Percentiles rank a stretch among this genome's conserved stretches.
These are phyloP conservation scores for Limnanthes douglasii DNA, from an alignment of 345 rosid species.

Conservation along the genomic window DNA sequence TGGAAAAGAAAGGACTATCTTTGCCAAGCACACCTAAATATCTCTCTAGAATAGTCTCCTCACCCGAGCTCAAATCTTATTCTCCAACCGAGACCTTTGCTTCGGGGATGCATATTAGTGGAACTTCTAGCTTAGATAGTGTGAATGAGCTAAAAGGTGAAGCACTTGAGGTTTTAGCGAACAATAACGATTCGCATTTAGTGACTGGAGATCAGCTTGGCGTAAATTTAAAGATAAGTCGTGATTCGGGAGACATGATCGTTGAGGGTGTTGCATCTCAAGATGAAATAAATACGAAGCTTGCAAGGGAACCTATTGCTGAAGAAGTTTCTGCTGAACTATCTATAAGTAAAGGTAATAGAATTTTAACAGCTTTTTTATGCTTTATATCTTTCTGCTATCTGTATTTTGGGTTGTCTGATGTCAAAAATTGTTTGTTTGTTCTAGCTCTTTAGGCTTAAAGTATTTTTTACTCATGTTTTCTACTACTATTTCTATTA, in stretches of 20 bases:
- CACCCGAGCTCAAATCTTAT: constrained; percentile 37
- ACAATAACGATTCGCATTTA: not conserved
- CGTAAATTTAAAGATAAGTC: too few species aligned
- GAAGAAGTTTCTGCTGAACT: constrained; percentile 4
- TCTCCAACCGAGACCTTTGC: constrained; percentile 12
- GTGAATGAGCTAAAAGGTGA: constrained; percentile 13
- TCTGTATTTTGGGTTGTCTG: too few species aligned
- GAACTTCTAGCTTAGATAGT: constrained; percentile 7
- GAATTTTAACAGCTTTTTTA: too few species aligned
- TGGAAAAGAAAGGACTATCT: constrained; percentile 15
- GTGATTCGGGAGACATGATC: constrained; percentile 5
- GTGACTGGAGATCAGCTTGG: not conserved
- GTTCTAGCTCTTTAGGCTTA: too few species aligned
- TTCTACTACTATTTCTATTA: too few species aligned
- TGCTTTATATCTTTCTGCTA: too few species aligned
- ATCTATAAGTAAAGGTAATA: constrained; percentile 21
- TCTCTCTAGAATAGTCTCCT: constrained; percentile 46
- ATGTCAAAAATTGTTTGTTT: too few species aligned
- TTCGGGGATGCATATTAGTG: constrained; percentile 5
- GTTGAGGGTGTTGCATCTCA: constrained; percentile 4
- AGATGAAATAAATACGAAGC: constrained; percentile 2
- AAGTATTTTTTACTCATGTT: too few species aligned
- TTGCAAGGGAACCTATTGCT: constrained; percentile 1
- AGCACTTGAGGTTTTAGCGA: too few species aligned
- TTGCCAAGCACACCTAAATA: constrained; percentile 9